phyloP scores from a whole-genome alignment of 148 eudicot species.

The Drosera capensis region DNA sequence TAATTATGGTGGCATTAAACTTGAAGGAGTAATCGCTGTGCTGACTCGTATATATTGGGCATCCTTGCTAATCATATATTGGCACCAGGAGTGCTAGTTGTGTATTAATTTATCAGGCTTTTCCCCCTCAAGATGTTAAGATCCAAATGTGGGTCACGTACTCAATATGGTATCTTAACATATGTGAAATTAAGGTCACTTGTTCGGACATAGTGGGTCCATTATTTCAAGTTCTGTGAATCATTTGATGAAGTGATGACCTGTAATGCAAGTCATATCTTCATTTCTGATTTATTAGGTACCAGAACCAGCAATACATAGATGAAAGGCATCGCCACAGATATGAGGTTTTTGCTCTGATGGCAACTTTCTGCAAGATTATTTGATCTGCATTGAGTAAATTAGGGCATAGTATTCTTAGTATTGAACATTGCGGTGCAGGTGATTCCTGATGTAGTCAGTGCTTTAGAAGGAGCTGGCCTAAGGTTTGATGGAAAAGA shows the following conservation, averaged over 20 bases:
- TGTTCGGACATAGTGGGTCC: too few relatives aligned
- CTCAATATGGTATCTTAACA: too few relatives aligned
- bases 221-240: not conserved
- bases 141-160: too few relatives aligned
- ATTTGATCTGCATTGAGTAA: not conserved
- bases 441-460: conserved; percentile 77
- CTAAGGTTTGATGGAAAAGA: conserved; percentile 86
- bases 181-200: too few relatives aligned
- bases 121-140: too few relatives aligned
- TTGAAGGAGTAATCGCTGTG: too few relatives aligned
- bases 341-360: conserved; percentile 53
- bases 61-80: too few relatives aligned
- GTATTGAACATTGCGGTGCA: conserved; percentile 16
- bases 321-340: conserved; percentile 95
- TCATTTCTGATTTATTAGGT: conserved; percentile 23
- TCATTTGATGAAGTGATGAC: too few relatives aligned
- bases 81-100: too few relatives aligned
- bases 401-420: conserved; percentile 1
- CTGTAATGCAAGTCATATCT: not conserved
- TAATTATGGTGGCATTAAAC: too few relatives aligned
- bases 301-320: conserved; percentile 53
- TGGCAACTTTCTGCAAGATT: not conserved
- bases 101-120: too few relatives aligned
- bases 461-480: conserved; percentile 60
- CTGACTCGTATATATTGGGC: too few relatives aligned